Percentiles rank a stretch among this genome's conserved stretches.
Conservation (phyloP, 2,329 filamentous ascomycete species). For the Neonectria coccinea region DNA sequence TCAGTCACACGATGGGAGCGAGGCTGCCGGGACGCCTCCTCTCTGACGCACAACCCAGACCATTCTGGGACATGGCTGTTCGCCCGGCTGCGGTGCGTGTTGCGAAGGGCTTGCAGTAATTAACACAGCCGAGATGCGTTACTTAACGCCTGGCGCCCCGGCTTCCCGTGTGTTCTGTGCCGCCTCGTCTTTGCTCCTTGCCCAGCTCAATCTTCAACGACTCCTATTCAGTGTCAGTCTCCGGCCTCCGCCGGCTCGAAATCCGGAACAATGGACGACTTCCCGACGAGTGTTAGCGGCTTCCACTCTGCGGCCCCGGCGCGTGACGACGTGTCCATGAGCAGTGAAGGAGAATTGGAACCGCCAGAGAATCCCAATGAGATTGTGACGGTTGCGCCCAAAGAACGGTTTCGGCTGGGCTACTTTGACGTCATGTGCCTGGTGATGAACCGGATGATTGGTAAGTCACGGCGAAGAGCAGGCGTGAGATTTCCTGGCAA, state of each 20-base stretch:
- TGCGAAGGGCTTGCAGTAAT: conserved; percentile 9
- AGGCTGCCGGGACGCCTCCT: conserved; percentile 26
- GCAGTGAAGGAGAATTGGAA: conserved; percentile 15
- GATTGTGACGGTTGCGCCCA: conserved; percentile 51
- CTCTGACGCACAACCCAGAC: conserved; percentile 18
- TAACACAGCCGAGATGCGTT: conserved; percentile 32
- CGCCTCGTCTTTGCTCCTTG: conserved; percentile 13
- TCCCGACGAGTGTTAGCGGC: conserved; percentile 37
- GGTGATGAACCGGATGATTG: conserved; percentile 53
- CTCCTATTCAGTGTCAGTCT: conserved; percentile 5
- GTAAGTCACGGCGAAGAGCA: conserved; percentile 39
- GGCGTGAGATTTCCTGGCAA: no score
- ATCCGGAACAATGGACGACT: conserved; percentile 45
- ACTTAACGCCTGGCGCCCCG: conserved; percentile 42
- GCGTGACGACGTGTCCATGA: conserved; percentile 23
- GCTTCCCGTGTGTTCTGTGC: conserved; percentile 8
- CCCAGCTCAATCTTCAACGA: conserved; percentile 15
- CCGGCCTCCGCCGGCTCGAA: conserved; percentile 6
- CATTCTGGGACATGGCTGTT: conserved; percentile 29
- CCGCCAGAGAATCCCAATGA: conserved; percentile 39
- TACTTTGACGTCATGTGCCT: conserved; percentile 53
- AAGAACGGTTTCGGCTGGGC: conserved; percentile 51
- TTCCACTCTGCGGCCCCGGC: conserved; percentile 13
- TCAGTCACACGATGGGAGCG: conserved; percentile 34
- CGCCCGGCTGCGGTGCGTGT: conserved; percentile 40